A percentile compares a stretch with the other conserved stretches of the same genome.
These are phyloP conservation scores for Pseudonectria buxi DNA, from an alignment of 2,329 filamentous ascomycete genomes.

Conservation along the genomic window DNA sequence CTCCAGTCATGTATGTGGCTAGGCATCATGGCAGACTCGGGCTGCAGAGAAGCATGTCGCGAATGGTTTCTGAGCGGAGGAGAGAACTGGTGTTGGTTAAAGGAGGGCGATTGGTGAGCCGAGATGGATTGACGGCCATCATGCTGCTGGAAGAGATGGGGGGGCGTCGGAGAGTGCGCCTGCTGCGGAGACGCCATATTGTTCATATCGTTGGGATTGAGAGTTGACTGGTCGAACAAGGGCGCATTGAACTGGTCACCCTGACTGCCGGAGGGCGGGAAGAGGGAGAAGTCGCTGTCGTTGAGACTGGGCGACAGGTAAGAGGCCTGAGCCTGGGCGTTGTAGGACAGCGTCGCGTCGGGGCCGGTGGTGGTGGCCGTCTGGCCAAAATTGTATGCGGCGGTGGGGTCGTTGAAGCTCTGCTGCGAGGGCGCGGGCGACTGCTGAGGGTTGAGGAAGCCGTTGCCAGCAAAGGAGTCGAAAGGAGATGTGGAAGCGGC, in stretches of 20 bases:
- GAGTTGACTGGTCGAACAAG: slow-evolving; percentile 46
- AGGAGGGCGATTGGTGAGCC: slow-evolving; percentile 50
- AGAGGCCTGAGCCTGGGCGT: slow-evolving; percentile 34
- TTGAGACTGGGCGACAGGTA: slow-evolving; percentile 47
- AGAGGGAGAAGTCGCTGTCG: slow-evolving; percentile 58
- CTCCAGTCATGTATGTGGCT: slow-evolving; percentile 48
- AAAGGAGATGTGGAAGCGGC: slow-evolving; percentile 30
- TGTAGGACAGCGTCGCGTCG: slow-evolving; percentile 35
- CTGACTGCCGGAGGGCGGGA: slow-evolving; percentile 45
- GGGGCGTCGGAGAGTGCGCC: slow-evolving; percentile 50
- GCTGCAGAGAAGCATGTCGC: slow-evolving; percentile 50
- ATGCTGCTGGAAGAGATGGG: slow-evolving; percentile 45
- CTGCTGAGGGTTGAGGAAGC: slow-evolving; percentile 45
- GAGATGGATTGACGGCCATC: slow-evolving; percentile 42
- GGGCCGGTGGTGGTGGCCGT: slow-evolving; percentile 30
- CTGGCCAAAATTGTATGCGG: slow-evolving; percentile 39
- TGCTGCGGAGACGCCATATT: slow-evolving; percentile 50
- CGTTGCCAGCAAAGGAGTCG: slow-evolving; percentile 38
- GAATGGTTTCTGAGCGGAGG: slow-evolving; percentile 44
- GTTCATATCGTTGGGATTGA: slow-evolving; percentile 41
- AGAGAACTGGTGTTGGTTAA: slow-evolving; percentile 50
- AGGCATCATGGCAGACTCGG: slow-evolving; percentile 49
- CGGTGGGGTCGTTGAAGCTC: slow-evolving; percentile 28
- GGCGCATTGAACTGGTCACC: slow-evolving; percentile 55
- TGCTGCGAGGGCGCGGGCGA: slow-evolving; percentile 26